phyloP scores from a whole-genome alignment of 495 filamentous ascomycete species.

The Penicillium manginii region DNA sequence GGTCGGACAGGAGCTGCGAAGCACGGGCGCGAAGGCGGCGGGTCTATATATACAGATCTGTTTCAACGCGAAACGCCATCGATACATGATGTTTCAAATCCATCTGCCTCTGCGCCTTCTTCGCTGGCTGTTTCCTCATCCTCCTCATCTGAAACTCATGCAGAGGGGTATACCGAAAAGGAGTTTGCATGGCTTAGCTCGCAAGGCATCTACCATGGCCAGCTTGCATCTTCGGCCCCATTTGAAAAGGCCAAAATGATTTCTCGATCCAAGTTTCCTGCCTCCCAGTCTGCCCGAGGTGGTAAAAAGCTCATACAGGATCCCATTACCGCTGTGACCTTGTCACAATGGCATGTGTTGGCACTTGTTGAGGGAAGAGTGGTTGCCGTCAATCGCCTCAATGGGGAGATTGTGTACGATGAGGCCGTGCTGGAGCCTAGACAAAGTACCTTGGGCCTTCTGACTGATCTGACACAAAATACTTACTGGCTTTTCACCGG shows the following conservation, averaged over 20 bases:
- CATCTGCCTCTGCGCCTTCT: slow-evolving; percentile 61
- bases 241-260: slow-evolving; percentile 79
- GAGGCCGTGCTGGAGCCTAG: slow-evolving; percentile 82
- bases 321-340: slow-evolving; percentile 73
- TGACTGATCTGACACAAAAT: slow-evolving; percentile 86
- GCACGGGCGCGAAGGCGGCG: slow-evolving; percentile 76
- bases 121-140: slow-evolving; percentile 77
- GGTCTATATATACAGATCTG: slow-evolving; percentile 79
- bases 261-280: slow-evolving; percentile 69
- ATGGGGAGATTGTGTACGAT: slow-evolving; percentile 81
- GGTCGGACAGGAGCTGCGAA: slow-evolving; percentile 66
- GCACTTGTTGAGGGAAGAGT: slow-evolving; percentile 79
- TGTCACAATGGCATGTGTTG: slow-evolving; percentile 94
- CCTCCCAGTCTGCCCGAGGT: slow-evolving; percentile 63
- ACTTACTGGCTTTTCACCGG: slow-evolving; percentile 96
- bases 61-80: slow-evolving; percentile 85
- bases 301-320: slow-evolving; percentile 68
- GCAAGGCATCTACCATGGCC: slow-evolving; percentile 87
- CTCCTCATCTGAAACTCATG: slow-evolving; percentile 47
- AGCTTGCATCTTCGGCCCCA: slow-evolving; percentile 56
- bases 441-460: slow-evolving; percentile 76
- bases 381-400: slow-evolving; percentile 82
- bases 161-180: slow-evolving; percentile 60
- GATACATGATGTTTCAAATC: slow-evolving; percentile 65
- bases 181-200: slow-evolving; percentile 89